These are phyloP conservation scores for Penicillium malachiteum DNA, from an alignment of 495 filamentous ascomycete species.

Conservation along the genomic window DNA sequence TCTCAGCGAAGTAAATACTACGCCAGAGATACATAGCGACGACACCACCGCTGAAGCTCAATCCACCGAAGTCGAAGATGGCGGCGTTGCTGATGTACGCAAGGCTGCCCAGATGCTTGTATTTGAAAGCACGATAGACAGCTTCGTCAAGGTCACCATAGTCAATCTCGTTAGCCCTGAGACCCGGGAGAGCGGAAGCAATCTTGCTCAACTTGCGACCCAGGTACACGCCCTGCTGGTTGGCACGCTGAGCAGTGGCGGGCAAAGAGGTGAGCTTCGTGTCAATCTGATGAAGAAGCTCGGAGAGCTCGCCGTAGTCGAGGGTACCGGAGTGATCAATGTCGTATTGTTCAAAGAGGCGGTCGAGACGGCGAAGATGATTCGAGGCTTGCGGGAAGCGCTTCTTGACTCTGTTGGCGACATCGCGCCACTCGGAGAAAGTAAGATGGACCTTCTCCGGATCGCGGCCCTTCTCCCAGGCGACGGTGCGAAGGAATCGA, in stretches of 20 bases:
- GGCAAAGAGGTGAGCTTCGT: slow-evolving; percentile 83
- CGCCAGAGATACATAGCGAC: slow-evolving; percentile 96
- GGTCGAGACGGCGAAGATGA: slow-evolving; percentile 86
- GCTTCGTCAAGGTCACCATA: slow-evolving; percentile 92
- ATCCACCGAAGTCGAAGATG: slow-evolving; percentile 83
- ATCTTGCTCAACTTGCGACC: slow-evolving; percentile 93
- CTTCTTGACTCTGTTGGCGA: slow-evolving; percentile 78
- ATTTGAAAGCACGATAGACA: slow-evolving; percentile 94
- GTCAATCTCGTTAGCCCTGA: slow-evolving; percentile 73
- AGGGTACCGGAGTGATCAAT: slow-evolving; percentile 88
- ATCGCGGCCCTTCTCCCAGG: slow-evolving; percentile 88
- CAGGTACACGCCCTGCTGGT: slow-evolving; percentile 95
- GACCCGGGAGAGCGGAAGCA: slow-evolving; percentile 72
- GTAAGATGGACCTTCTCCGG: slow-evolving; percentile 78
- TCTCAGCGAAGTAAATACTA: slow-evolving; percentile 96
- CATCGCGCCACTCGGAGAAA: slow-evolving; percentile 82
- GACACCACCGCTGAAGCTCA: slow-evolving; percentile 79
- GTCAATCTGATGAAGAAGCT: slow-evolving; percentile 87
- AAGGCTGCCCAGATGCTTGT: slow-evolving; percentile 85
- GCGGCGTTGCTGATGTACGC: slow-evolving; percentile 97
- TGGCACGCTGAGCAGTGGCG: slow-evolving; percentile 92
- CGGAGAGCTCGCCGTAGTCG: slow-evolving; percentile 86
- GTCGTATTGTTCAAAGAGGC: slow-evolving; percentile 88
- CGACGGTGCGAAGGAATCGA: slow-evolving; percentile 81
- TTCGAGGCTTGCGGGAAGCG: slow-evolving; percentile 91